phyloP scores from a whole-genome alignment of 192 early-diverging fungal genomes.

The Coemansia guatemalensis region DNA sequence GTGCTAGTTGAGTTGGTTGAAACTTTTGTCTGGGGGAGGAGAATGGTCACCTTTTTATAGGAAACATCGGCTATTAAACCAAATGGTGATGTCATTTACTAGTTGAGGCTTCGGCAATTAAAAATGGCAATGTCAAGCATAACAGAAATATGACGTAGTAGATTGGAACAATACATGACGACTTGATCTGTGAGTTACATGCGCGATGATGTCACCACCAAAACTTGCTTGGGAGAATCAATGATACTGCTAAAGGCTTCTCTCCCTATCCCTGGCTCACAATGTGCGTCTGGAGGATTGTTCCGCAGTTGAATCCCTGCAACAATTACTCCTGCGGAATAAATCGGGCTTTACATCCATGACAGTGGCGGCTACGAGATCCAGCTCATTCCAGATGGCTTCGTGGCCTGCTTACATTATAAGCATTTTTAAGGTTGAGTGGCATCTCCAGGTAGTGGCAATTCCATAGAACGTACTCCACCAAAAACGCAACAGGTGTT shows the following conservation, averaged over 20 bases:
- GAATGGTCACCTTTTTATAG: not conserved
- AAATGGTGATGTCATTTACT: not conserved
- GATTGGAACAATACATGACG: not conserved
- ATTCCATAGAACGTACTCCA: too few relatives aligned
- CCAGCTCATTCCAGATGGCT: not conserved
- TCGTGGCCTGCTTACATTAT: not conserved
- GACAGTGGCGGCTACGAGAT: not conserved
- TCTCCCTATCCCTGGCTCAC: not conserved
- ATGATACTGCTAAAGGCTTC: not conserved
- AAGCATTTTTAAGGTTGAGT: not conserved
- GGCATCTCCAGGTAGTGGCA: not conserved
- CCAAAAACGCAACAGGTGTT: too few relatives aligned
- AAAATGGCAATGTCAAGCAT: not conserved
- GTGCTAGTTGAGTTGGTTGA: not conserved
- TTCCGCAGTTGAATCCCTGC: not conserved
- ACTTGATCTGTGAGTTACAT: not conserved
- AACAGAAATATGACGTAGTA: not conserved
- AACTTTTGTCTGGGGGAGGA: not conserved
- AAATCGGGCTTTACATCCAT: not conserved
- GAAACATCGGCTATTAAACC: not conserved
- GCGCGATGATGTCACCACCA: not conserved
- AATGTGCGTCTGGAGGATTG: not conserved
- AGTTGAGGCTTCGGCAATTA: not conserved
- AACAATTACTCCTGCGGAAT: not conserved
- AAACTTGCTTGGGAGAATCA: not conserved